Conservation (phyloP, 148 eudicot species). For the Linanthus parryae region DNA sequence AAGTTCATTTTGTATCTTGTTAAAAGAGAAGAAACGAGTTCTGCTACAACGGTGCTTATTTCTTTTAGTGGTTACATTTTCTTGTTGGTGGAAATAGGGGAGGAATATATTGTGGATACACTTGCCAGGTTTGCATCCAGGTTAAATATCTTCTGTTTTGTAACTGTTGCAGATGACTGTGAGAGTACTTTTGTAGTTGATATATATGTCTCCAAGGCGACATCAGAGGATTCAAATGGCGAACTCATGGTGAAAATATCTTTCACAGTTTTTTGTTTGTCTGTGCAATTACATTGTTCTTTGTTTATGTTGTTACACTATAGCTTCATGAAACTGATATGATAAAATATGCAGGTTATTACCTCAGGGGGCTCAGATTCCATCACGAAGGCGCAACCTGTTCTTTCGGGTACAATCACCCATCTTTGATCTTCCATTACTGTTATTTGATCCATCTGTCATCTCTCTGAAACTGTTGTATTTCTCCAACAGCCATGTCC, state of each 20-base stretch:
- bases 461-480: slow-evolving; percentile 7
- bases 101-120: not conserved
- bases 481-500: slow-evolving; percentile 58
- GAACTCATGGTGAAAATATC: slow-evolving; percentile 57
- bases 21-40: too few relatives aligned
- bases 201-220: slow-evolving; percentile 46
- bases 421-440: slow-evolving; percentile 1
- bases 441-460: not conserved
- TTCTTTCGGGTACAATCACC: slow-evolving; percentile 61
- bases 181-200: slow-evolving; percentile 50
- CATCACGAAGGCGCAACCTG: slow-evolving; percentile 46
- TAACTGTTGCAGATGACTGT: slow-evolving; percentile 46
- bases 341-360: slow-evolving; percentile 34
- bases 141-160: not conserved
- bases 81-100: not conserved
- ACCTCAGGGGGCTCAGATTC: slow-evolving; percentile 73
- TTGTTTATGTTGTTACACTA: slow-evolving; percentile 5
- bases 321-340: slow-evolving; percentile 8
- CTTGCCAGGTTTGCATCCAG: not conserved
- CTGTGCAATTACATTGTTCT: not conserved
- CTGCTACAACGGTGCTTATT: too few relatives aligned
- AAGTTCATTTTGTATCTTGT: too few relatives aligned
- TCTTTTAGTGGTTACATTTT: not conserved
- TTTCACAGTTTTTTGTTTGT: not conserved
- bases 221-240: slow-evolving; percentile 50